Base-by-base conservation (phyloP, 2,329 filamentous ascomycete species). In the Epichloe hybrida region DNA sequence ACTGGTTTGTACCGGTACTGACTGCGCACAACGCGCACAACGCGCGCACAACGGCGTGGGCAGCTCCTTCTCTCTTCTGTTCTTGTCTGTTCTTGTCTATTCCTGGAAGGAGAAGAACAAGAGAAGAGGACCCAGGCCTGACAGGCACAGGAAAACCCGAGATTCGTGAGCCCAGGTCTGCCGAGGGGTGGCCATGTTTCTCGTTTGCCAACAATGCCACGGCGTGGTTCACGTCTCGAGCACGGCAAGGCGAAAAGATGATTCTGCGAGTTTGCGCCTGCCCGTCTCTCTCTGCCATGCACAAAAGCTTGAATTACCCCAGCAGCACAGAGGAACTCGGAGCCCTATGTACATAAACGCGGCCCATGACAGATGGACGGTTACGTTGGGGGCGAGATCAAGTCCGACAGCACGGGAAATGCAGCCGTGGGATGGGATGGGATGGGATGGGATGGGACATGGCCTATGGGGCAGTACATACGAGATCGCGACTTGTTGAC, bases 21-120 rank as follows among this genome's bases (percentile, higher is more conserved):
- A 4, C 27, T 31, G 23, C 41, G 41, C 27, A n/a, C 39, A 17
- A 17, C 17, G 17, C 17, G 17, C 17, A 17, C 17, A 2, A 27
- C 47, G 43, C 39, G 43, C 39, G 20, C 45, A 38, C 17, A 49
- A 36, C 46, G n/a, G 38, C 37, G 17, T 15, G 13, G 15, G 20
- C 47, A 43, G 23, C 31, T 15, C 21, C 23, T 20, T 57, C 65
- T 68, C 66, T 66, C 23, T 20, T 57, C 65, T 68, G 66, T 66
- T 27, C 71, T 70, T 17, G 62, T 9, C 27, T 31, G 8, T 31
- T 31, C 27, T 31, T 31, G 8, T 27, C 27, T 9, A 1, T 66
- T 70, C 68, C 71, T 65, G 71, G 71, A 73, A 74, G 72, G 70
- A 72, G 71, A 67, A 65, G 53, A 38, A 17, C 21, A 47, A 43